These are phyloP conservation scores for Hermanozyma aechmeae DNA, from an alignment of 805 yeast genomes.

Conservation along the genomic window DNA sequence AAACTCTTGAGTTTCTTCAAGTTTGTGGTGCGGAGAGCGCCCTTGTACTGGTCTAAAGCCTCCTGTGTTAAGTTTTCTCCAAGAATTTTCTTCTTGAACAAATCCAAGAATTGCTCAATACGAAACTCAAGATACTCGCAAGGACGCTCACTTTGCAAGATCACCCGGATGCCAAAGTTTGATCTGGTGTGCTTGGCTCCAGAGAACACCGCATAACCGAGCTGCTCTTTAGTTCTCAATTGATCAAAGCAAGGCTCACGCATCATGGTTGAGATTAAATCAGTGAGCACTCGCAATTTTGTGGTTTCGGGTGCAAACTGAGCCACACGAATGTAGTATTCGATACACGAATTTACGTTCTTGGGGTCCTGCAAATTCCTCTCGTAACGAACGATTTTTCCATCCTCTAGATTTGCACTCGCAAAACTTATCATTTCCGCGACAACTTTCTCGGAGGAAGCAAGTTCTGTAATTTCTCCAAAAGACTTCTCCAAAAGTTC, in stretches of 20 bases:
- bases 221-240: conserved; percentile 86
- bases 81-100: conserved; percentile 34
- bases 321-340: conserved; percentile 65
- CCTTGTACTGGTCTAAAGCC: conserved; percentile 61
- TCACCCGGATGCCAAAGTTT: conserved; percentile 59
- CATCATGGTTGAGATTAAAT: conserved; percentile 61
- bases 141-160: conserved; percentile 78
- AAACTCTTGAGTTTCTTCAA: conserved; percentile 68
- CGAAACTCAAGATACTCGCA: conserved; percentile 68
- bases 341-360: conserved; percentile 79
- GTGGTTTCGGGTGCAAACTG: conserved; percentile 8
- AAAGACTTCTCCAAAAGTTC: conserved; percentile 32
- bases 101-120: conserved; percentile 55
- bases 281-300: conserved; percentile 40
- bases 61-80: conserved; percentile 41
- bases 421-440: conserved; percentile 14
- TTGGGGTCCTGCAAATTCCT: conserved; percentile 48
- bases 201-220: conserved; percentile 89
- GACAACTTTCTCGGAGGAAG: conserved; percentile 2
- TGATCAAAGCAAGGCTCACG: conserved; percentile 87
- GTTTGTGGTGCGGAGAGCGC: conserved; percentile 57
- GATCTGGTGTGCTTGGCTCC: conserved; percentile 63
- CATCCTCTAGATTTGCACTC: conserved; percentile 32
- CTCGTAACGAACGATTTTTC: conserved; percentile 37
- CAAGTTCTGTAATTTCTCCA: conserved; percentile 12